phyloP scores from a whole-genome alignment of 176 grass and related monocot genomes.

The Elymus sibiricus region DNA sequence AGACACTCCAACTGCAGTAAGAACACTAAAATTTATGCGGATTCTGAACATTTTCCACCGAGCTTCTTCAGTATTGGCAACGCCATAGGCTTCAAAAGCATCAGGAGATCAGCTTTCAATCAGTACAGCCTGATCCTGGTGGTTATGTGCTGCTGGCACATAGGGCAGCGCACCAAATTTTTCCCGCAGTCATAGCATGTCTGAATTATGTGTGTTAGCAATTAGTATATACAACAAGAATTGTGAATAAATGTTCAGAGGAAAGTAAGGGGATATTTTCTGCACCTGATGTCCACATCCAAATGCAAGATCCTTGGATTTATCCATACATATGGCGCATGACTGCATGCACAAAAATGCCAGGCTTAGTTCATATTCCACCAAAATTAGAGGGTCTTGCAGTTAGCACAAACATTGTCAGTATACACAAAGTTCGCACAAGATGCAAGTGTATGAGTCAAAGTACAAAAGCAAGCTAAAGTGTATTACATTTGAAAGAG shows the following conservation, averaged over 20 bases:
- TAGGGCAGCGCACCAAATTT: slow-evolving; percentile 67
- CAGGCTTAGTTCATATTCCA: neutral
- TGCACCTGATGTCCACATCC: slow-evolving; percentile 96
- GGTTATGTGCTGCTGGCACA: slow-evolving; percentile 77
- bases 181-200: slow-evolving; percentile 82
- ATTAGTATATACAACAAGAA: slow-evolving; percentile 13
- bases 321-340: slow-evolving; percentile 90
- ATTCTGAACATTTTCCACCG: slow-evolving; percentile 14
- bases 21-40: neutral
- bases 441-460: slow-evolving; percentile 8
- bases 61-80: slow-evolving; percentile 14
- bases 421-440: neutral
- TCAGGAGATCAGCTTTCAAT: slow-evolving; percentile 15
- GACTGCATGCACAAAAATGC: slow-evolving; percentile 39
- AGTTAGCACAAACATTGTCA: neutral
- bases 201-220: slow-evolving; percentile 40
- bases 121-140: slow-evolving; percentile 91
- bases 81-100: slow-evolving; percentile 9
- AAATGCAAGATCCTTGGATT: slow-evolving; percentile 90
- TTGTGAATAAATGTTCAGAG: neutral
- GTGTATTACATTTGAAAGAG: neutral
- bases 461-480: neutral
- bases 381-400: neutral
- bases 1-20: neutral
- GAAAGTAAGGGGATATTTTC: slow-evolving; percentile 4